phyloP scores from a whole-genome alignment of 495 filamentous ascomycete species.

The Lentithecium fluviatile region DNA sequence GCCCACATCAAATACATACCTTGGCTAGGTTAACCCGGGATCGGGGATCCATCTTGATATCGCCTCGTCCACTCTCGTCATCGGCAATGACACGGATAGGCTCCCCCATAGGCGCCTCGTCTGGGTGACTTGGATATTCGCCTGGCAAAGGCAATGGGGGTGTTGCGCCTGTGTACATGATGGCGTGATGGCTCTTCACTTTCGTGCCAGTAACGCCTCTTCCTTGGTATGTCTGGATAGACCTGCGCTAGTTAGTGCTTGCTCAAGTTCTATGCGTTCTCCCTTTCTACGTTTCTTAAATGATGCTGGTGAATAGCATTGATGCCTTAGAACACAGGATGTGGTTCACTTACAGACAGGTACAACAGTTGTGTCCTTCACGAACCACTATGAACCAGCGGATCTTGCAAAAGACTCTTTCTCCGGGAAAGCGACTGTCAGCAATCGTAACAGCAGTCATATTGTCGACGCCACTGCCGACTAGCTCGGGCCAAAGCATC shows the following conservation, averaged over 20 bases:
- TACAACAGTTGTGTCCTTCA: conserved; percentile 27
- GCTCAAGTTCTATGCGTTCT: not conserved
- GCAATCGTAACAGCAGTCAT: conserved; percentile 8
- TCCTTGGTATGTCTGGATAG: conserved; percentile 34
- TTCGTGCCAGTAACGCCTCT: conserved; percentile 27
- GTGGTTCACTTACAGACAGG: conserved; percentile 7
- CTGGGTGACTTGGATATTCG: not conserved
- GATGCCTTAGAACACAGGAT: no score
- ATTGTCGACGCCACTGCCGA: conserved; percentile 23
- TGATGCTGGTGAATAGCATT: no score
- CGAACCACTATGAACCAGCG: conserved; percentile 37
- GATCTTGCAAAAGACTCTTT: conserved; percentile 30
- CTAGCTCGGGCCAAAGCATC: conserved; percentile 31
- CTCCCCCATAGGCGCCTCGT: not conserved
- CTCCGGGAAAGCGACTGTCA: conserved; percentile 5
- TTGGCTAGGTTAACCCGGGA: conserved; percentile 49
- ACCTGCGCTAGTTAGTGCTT: conserved; percentile 1
- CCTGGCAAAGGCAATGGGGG: not conserved
- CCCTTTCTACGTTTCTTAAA: no score
- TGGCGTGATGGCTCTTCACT: conserved; percentile 33
- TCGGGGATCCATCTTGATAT: conserved; percentile 31
- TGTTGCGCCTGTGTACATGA: conserved; percentile 34
- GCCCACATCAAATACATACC: no score
- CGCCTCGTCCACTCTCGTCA: not conserved
- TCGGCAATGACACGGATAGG: conserved; percentile 4